Conservation (phyloP, 2,329 filamentous ascomycete species). For the Septoria petroselini region DNA sequence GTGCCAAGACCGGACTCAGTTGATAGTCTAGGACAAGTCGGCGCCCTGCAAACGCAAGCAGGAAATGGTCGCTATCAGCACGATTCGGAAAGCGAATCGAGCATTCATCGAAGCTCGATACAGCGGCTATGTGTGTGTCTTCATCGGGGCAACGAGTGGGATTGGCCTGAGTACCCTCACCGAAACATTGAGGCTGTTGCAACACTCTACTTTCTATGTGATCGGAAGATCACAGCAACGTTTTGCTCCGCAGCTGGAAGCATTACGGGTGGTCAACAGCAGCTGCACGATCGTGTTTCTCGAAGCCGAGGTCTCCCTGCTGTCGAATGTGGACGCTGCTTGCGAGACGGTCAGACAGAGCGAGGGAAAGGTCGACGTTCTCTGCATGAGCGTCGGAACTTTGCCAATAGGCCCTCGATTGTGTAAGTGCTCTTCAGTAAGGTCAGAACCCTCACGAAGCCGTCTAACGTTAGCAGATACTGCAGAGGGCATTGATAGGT, state of each 20-base stretch:
- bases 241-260: not conserved
- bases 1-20: too few relatives aligned
- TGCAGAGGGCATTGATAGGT: not conserved
- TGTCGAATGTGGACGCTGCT: not conserved
- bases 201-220: not conserved
- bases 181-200: not conserved
- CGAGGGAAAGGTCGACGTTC: not conserved
- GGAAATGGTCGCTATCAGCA: not conserved
- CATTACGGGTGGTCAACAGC: not conserved
- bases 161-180: not conserved
- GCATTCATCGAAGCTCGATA: too few relatives aligned
- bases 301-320: not conserved
- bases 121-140: not conserved
- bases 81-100: not conserved
- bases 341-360: not conserved
- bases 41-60: too few relatives aligned
- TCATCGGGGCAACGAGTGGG: not conserved
- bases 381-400: not conserved
- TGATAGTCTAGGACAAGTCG: too few relatives aligned
- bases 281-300: not conserved
- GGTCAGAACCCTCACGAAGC: too few relatives aligned
- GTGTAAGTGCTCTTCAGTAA: too few relatives aligned
- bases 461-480: too few relatives aligned
- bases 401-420: not conserved
- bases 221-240: not conserved